Conservation (phyloP, 768 basidiomycete genomes). For the Candolleomyces eurysporus region DNA sequence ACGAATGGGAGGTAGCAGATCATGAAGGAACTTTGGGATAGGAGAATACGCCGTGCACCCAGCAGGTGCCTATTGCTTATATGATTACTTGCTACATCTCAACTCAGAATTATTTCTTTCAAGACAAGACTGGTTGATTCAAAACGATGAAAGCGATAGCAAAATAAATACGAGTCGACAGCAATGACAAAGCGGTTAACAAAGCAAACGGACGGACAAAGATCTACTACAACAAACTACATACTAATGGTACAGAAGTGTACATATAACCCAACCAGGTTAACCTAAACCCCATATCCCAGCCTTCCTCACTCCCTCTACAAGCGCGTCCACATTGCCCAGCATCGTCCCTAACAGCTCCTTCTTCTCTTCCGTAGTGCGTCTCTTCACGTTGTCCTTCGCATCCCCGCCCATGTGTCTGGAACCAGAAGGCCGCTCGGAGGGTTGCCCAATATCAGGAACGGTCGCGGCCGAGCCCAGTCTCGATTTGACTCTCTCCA, state of each 20-base stretch:
- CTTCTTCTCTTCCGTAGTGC: conserved; percentile 82
- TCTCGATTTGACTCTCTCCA: conserved; percentile 8
- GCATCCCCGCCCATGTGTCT: not conserved
- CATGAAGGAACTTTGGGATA: conserved; percentile 18
- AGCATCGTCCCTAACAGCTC: conserved; percentile 76
- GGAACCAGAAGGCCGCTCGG: not conserved
- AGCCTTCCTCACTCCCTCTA: conserved; percentile 82
- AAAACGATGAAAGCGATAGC: no score
- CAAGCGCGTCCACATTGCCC: conserved; percentile 88
- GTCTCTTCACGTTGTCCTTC: conserved; percentile 3
- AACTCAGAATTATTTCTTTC: no score
- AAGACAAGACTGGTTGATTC: no score
- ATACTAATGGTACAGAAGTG: not conserved
- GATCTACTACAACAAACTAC: not conserved
- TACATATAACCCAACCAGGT: not conserved
- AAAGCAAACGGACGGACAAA: not conserved
- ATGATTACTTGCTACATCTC: no score
- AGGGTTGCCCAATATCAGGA: not conserved
- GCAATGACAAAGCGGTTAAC: no score
- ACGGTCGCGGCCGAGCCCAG: conserved; percentile 14
- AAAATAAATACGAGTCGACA: no score
- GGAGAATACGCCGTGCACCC: not conserved
- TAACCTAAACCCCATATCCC: conserved; percentile 79
- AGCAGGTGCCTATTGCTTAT: no score
- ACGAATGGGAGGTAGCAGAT: conserved; percentile 27